Conservation (phyloP, 306 rosid species). For the Abrus precatorius region DNA sequence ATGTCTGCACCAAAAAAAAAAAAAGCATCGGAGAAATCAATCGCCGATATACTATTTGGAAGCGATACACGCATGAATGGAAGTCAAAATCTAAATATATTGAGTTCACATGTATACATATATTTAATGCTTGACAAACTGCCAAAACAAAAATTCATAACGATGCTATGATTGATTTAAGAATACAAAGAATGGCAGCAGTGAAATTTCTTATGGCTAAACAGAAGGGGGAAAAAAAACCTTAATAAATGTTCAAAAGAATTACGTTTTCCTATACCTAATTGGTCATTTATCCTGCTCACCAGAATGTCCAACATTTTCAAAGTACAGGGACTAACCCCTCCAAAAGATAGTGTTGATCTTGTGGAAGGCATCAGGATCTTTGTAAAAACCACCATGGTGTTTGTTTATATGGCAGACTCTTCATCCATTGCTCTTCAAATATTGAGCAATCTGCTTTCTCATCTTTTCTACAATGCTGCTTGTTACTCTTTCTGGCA, state of each 20-base stretch:
- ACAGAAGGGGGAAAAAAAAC: constrained; percentile 21
- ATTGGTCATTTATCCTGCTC: constrained; percentile 43
- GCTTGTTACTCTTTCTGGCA: constrained; percentile 36
- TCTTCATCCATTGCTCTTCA: constrained; percentile 49
- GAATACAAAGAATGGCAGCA: constrained; percentile 49
- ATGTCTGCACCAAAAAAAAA: not conserved
- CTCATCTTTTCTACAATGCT: constrained; percentile 41
- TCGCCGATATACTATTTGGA: constrained; percentile 3
- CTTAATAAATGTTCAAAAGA: constrained; percentile 48
- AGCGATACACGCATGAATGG: not conserved
- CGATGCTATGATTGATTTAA: constrained; percentile 41
- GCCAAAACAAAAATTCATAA: constrained; percentile 26
- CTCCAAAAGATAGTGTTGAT: constrained; percentile 6
- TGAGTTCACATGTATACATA: constrained; percentile 15
- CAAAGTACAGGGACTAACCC: constrained; percentile 19
- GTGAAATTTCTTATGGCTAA: constrained; percentile 44
- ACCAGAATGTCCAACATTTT: constrained; percentile 35
- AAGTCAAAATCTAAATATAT: constrained; percentile 41
- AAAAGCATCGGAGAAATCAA: not conserved
- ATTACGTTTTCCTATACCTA: constrained; percentile 45
- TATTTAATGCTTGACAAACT: constrained; percentile 28
- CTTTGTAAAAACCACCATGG: constrained; percentile 20
- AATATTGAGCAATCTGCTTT: constrained; percentile 48
- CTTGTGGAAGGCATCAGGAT: not conserved
- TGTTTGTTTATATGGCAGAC: constrained; percentile 9